Evolutionary conservation across 1,284 basidiomycete genomes (phyloP), one percentile per base, ranked within the genome.

Genomic region (Tilletia walkeri): DNA sequence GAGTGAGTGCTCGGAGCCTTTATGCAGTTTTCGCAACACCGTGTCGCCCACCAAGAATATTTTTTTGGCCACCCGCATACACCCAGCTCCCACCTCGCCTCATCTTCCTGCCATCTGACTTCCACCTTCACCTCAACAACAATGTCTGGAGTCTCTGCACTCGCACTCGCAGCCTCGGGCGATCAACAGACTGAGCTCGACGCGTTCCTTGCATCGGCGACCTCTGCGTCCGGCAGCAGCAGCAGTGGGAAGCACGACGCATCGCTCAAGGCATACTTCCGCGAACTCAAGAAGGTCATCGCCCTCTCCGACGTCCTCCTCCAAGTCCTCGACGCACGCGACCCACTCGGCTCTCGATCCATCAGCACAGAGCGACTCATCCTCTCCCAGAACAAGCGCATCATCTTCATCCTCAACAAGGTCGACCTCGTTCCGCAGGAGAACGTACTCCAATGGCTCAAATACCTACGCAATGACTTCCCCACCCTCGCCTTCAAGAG

Each of bases 401-500:
- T 83, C 63, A 76, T 79, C 18, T 68, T 76, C n/a, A 71, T 70
- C 53, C 72, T 81, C 65, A 80, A 69, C 69, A 75, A 78, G 67
- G 76, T 77, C 24, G 67, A 5, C 73, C 95, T 99, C 4, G 90
- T 99, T 2, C 94, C 95, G 2, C 88, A 89, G 67, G 88, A 90
- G 18, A 96, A 96, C 78, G 92, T 95, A 3, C 90, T 95, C 81
- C 88, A 88, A 50, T 99, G 95, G 95, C 87, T 98, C 30, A 89
- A 89, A 72, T 89, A 95, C 83, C 88, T 99, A 4, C 90, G 94
- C 14, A 92, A 96, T 82, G 90, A 91, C 18, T 94, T 94, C 4
- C 94, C 95, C 0, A 95, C 94, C 0, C 88, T 99, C 67, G 93
- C 96, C 0, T 98, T 98, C 87, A 91, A 93, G 74, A 94, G 93